phyloP scores from a whole-genome alignment of 139 green algal species.

The Chlamydomonas urium region DNA sequence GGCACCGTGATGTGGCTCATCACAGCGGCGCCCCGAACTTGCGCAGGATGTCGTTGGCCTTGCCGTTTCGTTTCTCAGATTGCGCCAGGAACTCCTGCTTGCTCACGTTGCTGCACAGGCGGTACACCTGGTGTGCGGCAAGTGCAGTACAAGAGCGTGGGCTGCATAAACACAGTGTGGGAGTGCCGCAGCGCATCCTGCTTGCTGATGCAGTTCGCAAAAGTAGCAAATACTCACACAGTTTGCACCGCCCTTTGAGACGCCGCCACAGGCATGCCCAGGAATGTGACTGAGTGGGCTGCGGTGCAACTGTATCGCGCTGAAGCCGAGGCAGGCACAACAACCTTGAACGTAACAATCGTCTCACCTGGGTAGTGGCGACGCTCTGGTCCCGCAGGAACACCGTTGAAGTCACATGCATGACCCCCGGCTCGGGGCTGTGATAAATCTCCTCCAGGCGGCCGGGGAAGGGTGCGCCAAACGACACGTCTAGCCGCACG shows the following conservation, averaged over 20 bases:
- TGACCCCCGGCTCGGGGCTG: constrained; percentile 1
- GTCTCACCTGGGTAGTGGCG: constrained; percentile 6
- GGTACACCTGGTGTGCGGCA: not conserved
- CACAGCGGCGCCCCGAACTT: constrained; percentile 11
- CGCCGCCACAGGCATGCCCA: not conserved
- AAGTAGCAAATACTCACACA: not conserved
- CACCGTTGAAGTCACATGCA: constrained; percentile 19
- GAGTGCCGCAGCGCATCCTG: too few species aligned
- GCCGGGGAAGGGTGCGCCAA: constrained; percentile 10
- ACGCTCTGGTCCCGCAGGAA: not conserved
- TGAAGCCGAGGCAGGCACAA: too few species aligned
- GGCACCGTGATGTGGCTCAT: too few species aligned
- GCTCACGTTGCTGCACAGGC: not conserved
- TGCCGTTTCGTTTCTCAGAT: constrained; percentile 10
- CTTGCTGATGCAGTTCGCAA: not conserved
- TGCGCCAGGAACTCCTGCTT: constrained; percentile 6
- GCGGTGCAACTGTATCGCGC: too few species aligned
- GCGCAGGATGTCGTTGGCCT: constrained; percentile 14
- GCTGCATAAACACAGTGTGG: too few species aligned
- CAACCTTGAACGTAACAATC: not conserved
- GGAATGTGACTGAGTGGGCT: not conserved
- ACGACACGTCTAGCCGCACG: not conserved
- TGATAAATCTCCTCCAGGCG: constrained; percentile 12
- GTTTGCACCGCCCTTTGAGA: not conserved
- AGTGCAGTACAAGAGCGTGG: too few species aligned